Evolutionary conservation across 345 rosid species (phyloP), one percentile per base, ranked within the genome.

Genomic region (Pugionium cornutum): DNA sequence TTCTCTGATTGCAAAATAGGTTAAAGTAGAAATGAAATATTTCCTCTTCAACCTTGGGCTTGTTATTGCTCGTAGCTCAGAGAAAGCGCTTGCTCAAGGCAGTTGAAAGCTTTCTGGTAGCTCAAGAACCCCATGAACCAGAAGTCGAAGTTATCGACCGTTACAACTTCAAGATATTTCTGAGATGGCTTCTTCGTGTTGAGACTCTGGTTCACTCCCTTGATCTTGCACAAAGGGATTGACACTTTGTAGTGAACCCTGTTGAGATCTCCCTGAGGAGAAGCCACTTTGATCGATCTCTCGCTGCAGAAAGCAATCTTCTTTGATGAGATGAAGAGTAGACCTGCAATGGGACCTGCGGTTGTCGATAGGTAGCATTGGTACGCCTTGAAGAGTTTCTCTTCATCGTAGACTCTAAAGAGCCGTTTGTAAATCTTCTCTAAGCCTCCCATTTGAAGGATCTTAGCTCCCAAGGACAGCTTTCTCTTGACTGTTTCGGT

Each of bases 41-140:
- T 44, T 68, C 57, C 35, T 53, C 73, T 73, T 59, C 51, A 62
- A 53, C 64, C 69, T 8, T 11, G 1, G 6, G 32, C 58, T 41
- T 28, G 4, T 72, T 41, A 51, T 53, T 53, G 74, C 76, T 76
- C 49, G 1, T 18, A 45, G 43, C 55, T 61, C 37, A 68, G 50
- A 61, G 86, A 77, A 34, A 62, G 67, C 36, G 87, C 81, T 47
- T 77, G 85, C 65, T 83, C 85, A 54, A 91, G 83, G 54, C 58
- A 54, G 52, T 77, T 80, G 68, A 80, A 74, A 62, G 96, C 83
- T 74, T 83, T 92, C 65, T 83, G 78, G 59, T 81, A 73, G 51
- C 83, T 89, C 57, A 87, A 58, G 80, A 92, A 89, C 0, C 98
- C 95, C 91, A 89, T 85, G 51, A 89, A 87, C 98, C 96, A 89